phyloP scores from a whole-genome alignment of 2,329 filamentous ascomycete genomes.

The Fusarium protoensiforme region DNA sequence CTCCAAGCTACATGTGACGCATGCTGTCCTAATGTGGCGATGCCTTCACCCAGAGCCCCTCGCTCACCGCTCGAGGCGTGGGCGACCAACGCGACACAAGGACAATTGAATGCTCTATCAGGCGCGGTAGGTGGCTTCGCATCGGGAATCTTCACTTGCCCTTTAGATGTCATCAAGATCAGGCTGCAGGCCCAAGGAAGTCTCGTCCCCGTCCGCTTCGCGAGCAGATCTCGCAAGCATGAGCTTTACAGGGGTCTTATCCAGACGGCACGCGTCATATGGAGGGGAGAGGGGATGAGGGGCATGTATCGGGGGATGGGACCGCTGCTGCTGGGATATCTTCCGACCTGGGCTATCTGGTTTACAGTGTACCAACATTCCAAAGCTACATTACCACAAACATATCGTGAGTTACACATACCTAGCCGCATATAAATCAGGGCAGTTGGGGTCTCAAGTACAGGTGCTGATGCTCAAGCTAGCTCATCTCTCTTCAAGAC shows the following conservation, averaged over 20 bases:
- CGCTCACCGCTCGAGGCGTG: constrained; percentile 49
- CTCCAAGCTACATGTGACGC: neutral
- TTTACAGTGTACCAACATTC: constrained; percentile 94
- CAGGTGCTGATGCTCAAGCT: constrained; percentile 57
- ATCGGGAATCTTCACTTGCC: constrained; percentile 92
- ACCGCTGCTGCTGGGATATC: constrained; percentile 91
- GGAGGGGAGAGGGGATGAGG: constrained; percentile 84
- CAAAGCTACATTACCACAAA: constrained; percentile 75
- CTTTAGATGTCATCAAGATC: constrained; percentile 98
- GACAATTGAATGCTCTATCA: constrained; percentile 81
- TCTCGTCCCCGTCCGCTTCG: constrained; percentile 66
- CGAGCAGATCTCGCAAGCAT: constrained; percentile 54
- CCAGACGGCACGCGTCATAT: constrained; percentile 86
- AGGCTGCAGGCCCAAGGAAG: constrained; percentile 95
- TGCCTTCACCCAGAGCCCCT: neutral
- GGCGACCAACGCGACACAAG: constrained; percentile 65
- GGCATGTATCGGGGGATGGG: constrained; percentile 94
- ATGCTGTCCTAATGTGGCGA: neutral
- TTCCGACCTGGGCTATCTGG: constrained; percentile 98
- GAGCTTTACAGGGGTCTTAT: constrained; percentile 84
- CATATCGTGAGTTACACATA: constrained; percentile 62
- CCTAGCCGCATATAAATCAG: neutral
- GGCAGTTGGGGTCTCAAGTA: neutral
- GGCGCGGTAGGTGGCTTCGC: constrained; percentile 90
- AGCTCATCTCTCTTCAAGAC: constrained; percentile 57